Percentiles rank a stretch among this genome's conserved stretches.
phyloP scores from a whole-genome alignment of 2,329 filamentous ascomycete species.

The Zymoseptoria ardabiliae region DNA sequence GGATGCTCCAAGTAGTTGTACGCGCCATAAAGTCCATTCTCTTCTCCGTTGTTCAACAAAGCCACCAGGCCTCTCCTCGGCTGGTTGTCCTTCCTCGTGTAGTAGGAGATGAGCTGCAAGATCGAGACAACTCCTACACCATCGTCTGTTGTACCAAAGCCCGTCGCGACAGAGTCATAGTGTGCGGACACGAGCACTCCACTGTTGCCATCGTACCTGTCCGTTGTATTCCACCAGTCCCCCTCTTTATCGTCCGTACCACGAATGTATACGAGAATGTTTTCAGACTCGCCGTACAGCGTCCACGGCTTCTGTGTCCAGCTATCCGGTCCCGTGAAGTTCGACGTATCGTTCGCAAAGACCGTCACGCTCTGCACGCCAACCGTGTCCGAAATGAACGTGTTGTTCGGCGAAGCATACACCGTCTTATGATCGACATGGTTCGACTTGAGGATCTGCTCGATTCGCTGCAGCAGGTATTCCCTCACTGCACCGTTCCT shows the following conservation, averaged over 20 bases:
- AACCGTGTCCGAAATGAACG: constrained; percentile 21
- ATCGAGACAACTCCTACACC: constrained; percentile 83
- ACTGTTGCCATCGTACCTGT: constrained; percentile 43
- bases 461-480: constrained; percentile 66
- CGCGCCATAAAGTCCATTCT: constrained; percentile 85
- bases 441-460: constrained; percentile 61
- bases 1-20: constrained; percentile 71
- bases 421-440: constrained; percentile 36
- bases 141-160: constrained; percentile 89
- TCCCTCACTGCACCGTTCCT: constrained; percentile 72
- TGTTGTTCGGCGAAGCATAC: constrained; percentile 26
- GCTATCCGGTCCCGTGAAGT: constrained; percentile 54
- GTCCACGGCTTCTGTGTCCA: constrained; percentile 21
- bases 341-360: constrained; percentile 72
- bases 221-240: constrained; percentile 59
- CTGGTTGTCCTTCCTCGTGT: constrained; percentile 59
- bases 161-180: constrained; percentile 88
- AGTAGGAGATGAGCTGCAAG: constrained; percentile 80
- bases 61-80: constrained; percentile 75
- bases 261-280: constrained; percentile 85
- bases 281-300: constrained; percentile 87
- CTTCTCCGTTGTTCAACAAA: constrained; percentile 91
- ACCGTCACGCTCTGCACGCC: constrained; percentile 44
- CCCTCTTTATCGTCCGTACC: constrained; percentile 65
- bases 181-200: constrained; percentile 92